These are phyloP conservation scores for Aegilops bicornis DNA, from an alignment of 176 grass and related monocot species.

Conservation along the genomic window DNA sequence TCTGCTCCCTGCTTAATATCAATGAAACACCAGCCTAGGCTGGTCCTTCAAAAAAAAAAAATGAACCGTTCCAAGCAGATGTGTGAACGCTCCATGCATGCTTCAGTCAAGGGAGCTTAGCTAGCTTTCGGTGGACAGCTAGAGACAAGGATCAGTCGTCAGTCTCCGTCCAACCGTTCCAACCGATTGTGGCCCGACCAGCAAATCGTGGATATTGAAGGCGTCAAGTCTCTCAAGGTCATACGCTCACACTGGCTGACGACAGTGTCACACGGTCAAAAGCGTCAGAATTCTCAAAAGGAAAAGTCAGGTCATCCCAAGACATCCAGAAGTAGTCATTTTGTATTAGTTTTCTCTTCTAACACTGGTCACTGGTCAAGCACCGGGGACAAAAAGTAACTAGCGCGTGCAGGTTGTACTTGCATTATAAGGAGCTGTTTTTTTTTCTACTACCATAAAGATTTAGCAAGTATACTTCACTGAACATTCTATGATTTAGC, in stretches of 20 bases:
- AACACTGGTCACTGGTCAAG: background rate
- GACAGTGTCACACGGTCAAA: background rate
- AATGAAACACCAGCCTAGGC: too few species aligned
- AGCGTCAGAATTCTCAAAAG: background rate
- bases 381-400: too few species aligned
- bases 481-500: too few species aligned
- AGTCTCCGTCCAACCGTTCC: background rate
- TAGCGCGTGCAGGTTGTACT: too few species aligned
- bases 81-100: background rate
- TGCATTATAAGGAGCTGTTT: background rate
- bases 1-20: too few species aligned
- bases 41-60: too few species aligned
- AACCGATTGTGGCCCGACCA: background rate
- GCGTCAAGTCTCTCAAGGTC: background rate
- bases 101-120: background rate
- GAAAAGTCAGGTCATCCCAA: background rate
- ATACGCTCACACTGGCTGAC: background rate
- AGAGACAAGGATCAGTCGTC: background rate
- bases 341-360: background rate
- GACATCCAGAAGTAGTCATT: background rate
- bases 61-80: conserved; percentile 7
- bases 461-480: too few species aligned
- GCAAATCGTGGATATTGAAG: background rate
- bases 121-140: background rate
- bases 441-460: too few species aligned